A percentile compares a stretch with the other conserved stretches of the same genome.
These are phyloP conservation scores for Penicillium samsonianum DNA, from an alignment of 495 filamentous ascomycete genomes.

Conservation along the genomic window DNA sequence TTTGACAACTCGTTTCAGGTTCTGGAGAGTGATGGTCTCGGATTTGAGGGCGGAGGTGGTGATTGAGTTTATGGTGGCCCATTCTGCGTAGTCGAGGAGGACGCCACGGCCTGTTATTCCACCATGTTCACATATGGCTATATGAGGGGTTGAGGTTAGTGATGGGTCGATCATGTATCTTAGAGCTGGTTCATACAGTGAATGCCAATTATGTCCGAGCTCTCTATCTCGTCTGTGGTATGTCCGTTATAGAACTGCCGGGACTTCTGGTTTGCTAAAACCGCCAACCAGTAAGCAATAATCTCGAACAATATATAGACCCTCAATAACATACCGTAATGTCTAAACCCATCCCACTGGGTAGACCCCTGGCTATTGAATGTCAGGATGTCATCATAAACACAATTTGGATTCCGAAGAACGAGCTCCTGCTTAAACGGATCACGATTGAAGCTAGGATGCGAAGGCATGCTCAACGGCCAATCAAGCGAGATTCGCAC, in stretches of 20 bases:
- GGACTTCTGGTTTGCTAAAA: slow-evolving; percentile 44
- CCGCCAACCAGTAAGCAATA: neutral
- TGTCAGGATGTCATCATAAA: slow-evolving; percentile 58
- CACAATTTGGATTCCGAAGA: slow-evolving; percentile 34
- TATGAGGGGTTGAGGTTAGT: slow-evolving; percentile 7
- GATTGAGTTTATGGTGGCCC: slow-evolving; percentile 36
- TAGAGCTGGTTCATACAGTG: slow-evolving; percentile 35
- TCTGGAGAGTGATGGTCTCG: slow-evolving; percentile 36
- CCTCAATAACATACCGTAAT: slow-evolving; percentile 38
- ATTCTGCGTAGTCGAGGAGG: slow-evolving; percentile 54
- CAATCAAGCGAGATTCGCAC: slow-evolving; percentile 52
- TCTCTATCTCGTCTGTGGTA: slow-evolving; percentile 56
- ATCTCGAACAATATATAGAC: neutral
- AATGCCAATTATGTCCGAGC: slow-evolving; percentile 31
- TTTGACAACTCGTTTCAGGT: slow-evolving; percentile 33
- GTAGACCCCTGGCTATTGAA: slow-evolving; percentile 50
- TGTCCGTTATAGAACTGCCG: slow-evolving; percentile 62
- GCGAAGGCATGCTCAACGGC: slow-evolving; percentile 41
- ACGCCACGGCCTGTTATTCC: slow-evolving; percentile 53
- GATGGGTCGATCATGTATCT: neutral
- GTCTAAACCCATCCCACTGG: slow-evolving; percentile 57
- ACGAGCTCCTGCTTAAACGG: slow-evolving; percentile 42
- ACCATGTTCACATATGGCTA: slow-evolving; percentile 28
- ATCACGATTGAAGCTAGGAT: slow-evolving; percentile 39
- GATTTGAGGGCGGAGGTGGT: slow-evolving; percentile 32